Evolutionary conservation across 441 rosid genomes (phyloP).

Genomic region (Lepidium campestre): DNA sequence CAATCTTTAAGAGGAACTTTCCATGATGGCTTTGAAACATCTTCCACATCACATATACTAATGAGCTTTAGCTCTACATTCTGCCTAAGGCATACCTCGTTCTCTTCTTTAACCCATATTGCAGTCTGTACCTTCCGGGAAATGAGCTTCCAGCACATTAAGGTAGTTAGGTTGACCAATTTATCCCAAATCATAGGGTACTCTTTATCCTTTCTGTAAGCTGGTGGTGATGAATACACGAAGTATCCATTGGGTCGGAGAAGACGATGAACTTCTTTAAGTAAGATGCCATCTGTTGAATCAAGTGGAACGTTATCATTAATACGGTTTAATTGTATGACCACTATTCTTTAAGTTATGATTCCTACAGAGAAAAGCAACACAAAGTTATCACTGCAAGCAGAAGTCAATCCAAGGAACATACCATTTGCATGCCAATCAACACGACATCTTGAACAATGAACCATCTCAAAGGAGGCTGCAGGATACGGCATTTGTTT

Average conservation of each 20-base stretch:
- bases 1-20: conserved; percentile 63
- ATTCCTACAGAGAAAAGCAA: not conserved
- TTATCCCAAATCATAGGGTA: conserved; percentile 79
- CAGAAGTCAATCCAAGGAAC: not conserved
- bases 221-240: conserved; percentile 91
- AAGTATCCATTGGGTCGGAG: conserved; percentile 80
- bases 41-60: conserved; percentile 51
- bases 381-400: not conserved
- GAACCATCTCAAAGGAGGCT: conserved; percentile 91
- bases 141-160: conserved; percentile 95
- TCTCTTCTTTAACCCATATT: conserved; percentile 73
- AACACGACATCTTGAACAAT: conserved; percentile 95
- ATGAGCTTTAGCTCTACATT: conserved; percentile 57
- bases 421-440: conserved; percentile 95
- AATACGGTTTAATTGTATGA: not conserved
- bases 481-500: conserved; percentile 87
- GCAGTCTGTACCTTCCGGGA: conserved; percentile 85
- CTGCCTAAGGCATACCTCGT: conserved; percentile 50
- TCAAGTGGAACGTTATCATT: not conserved
- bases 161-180: conserved; percentile 60
- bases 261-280: conserved; percentile 82
- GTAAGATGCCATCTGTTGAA: conserved; percentile 77
- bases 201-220: conserved; percentile 73
- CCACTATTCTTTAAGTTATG: not conserved
- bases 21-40: conserved; percentile 66